Evolutionary conservation across 2,329 filamentous ascomycete species (phyloP), one percentile per base, ranked within the genome.

Genomic region (Ophiostoma novo-ulmi): DNA sequence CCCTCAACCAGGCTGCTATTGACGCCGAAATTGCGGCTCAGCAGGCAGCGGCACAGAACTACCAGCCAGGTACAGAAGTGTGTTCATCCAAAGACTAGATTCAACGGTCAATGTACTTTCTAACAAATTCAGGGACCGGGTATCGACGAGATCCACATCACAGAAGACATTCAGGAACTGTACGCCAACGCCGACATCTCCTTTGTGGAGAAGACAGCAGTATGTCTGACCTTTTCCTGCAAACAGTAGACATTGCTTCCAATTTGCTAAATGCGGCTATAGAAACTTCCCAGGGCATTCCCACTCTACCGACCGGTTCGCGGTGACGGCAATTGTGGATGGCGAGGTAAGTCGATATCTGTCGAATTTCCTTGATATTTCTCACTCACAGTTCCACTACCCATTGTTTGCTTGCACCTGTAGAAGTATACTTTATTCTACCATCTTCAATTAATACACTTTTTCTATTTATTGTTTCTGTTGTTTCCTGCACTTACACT

Each of bases 281-380:
- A 97, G 93, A 86, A 89, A 26, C 85, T 99, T 70, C 91, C 93
- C 7, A 85, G 89, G 76, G 92, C 90, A 71, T 97, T 97, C 79
- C 91, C 92, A 26, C 89, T 93, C 78, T 97, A 94, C 78, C 92
- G 95, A 70, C 90, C 90, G 13, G 88, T 97, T 78, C 89, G 91
- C 80, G 94, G 95, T 69, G 94, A 98, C 81, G 95, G 95, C 72
- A 96, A 97, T 78, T 98, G 95, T 81, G 95, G 94, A 77, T 98
- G 95, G 94, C 88, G 94, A 90, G 95, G 94, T 97, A 85, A 83
- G 89, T 82, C 38, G 31, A 31, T 31, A 31, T 31, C 31, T 31
- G 31, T 31, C 31, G 31, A 5, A 5, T 69, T 39, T 48, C 22
- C 35, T 8, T 11, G 3, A 65, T 14, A 14, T n/a, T 36, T 5